Evolutionary conservation across 75 land plant genomes (phyloP).

Genomic region (Ceratopteris richardii): DNA sequence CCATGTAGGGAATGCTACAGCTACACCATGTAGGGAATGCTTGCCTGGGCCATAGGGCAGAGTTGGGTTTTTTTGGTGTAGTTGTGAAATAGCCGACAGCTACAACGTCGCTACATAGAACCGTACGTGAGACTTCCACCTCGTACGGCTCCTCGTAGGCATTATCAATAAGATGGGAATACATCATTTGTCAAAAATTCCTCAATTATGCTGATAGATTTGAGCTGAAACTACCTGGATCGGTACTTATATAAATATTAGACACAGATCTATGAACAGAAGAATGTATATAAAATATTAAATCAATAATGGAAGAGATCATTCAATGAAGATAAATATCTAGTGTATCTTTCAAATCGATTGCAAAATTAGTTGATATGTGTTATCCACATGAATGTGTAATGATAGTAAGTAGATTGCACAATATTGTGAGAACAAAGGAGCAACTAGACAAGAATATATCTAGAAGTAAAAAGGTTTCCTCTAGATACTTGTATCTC

Average conservation of each 20-base stretch:
- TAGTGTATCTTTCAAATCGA: background rate
- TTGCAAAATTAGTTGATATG: background rate
- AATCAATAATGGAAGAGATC: background rate
- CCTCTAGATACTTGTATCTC: too few species aligned
- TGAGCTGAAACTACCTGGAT: too few species aligned
- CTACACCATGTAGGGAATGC: too few species aligned
- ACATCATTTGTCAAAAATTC: too few species aligned
- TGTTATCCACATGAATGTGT: background rate
- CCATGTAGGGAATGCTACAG: too few species aligned
- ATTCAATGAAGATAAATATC: background rate
- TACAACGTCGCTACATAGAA: background rate
- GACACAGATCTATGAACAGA: background rate
- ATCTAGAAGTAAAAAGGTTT: too few species aligned
- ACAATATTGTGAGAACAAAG: too few species aligned
- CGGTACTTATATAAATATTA: background rate
- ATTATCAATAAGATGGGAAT: too few species aligned
- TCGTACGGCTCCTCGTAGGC: slow-evolving; percentile 3
- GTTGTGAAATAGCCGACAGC: background rate
- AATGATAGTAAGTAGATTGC: background rate
- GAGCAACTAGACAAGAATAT: too few species aligned
- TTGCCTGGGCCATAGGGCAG: too few species aligned
- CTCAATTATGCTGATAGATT: background rate
- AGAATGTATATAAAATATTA: background rate
- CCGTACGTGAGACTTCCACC: background rate
- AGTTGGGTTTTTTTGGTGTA: too few species aligned